Evolutionary conservation across 2,329 filamentous ascomycete genomes (phyloP).

Genomic region (Calonectria fujianensis): DNA sequence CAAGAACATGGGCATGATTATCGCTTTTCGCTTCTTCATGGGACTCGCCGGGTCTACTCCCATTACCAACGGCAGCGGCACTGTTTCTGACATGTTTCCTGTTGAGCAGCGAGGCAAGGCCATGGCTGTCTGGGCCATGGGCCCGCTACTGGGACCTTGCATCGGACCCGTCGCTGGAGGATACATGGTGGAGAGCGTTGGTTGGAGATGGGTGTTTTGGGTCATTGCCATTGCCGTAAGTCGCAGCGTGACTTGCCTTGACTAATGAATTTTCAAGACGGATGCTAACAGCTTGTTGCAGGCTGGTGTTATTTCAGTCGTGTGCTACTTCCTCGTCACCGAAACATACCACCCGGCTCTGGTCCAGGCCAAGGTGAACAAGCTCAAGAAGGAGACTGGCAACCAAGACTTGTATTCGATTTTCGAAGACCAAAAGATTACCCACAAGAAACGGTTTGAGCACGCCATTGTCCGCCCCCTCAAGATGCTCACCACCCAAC

Average conservation of each 20-base stretch:
- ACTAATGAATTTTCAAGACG: rapidly evolving
- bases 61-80: slow-evolving; percentile 80
- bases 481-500: slow-evolving; percentile 75
- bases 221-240: slow-evolving; percentile 56
- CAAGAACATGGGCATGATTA: slow-evolving; percentile 77
- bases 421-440: slow-evolving; percentile 44
- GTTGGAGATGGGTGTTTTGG: slow-evolving; percentile 70
- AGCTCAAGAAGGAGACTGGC: slow-evolving; percentile 71
- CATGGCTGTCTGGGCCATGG: slow-evolving; percentile 79
- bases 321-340: slow-evolving; percentile 68
- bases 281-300: slow-evolving; percentile 21
- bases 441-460: slow-evolving; percentile 59
- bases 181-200: slow-evolving; percentile 62
- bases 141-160: slow-evolving; percentile 75
- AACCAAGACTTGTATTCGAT: slow-evolving; percentile 70
- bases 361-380: slow-evolving; percentile 73
- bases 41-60: slow-evolving; percentile 77
- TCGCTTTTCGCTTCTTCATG: slow-evolving; percentile 77
- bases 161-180: slow-evolving; percentile 70
- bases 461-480: slow-evolving; percentile 79
- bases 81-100: slow-evolving; percentile 78
- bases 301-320: slow-evolving; percentile 57
- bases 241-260: neutral
- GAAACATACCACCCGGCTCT: slow-evolving; percentile 78
- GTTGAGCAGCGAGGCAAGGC: slow-evolving; percentile 77